Conservation (phyloP, 1,284 basidiomycete species). For the Ustilago sp. region DNA sequence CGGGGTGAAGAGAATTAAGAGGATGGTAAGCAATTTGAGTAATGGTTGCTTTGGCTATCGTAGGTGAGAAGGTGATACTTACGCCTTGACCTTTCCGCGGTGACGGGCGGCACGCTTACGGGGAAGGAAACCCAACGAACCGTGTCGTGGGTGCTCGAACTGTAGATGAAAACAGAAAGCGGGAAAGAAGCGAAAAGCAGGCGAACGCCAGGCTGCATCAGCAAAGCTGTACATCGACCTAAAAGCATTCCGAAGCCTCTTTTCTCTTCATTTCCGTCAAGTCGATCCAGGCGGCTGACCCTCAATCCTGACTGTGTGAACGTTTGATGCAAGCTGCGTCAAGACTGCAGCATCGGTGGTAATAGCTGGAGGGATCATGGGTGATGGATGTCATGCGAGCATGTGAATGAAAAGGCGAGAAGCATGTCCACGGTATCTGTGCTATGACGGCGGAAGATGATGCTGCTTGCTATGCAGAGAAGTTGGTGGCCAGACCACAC, state of each 20-base stretch:
- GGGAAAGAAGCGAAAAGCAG: conserved; percentile 51
- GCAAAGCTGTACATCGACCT: conserved; percentile 62
- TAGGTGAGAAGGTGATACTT: conserved; percentile 19
- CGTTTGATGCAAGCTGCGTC: conserved; percentile 2
- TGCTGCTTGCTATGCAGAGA: not conserved
- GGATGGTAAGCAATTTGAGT: not conserved
- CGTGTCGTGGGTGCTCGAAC: conserved; percentile 70
- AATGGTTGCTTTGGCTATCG: not conserved
- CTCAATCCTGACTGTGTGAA: not conserved
- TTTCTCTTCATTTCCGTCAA: conserved; percentile 31
- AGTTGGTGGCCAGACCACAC: not conserved
- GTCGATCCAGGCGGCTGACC: conserved; percentile 7
- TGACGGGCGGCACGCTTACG: conserved; percentile 69
- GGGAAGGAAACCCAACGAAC: conserved; percentile 69
- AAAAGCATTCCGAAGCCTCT: conserved; percentile 46
- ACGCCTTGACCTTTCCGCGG: conserved; percentile 68
- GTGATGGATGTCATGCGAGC: not conserved
- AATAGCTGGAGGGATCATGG: not conserved
- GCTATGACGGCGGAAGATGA: not conserved
- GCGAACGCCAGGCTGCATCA: conserved; percentile 58
- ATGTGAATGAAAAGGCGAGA: not conserved
- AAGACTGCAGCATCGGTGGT: conserved; percentile 5
- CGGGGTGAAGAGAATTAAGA: not conserved
- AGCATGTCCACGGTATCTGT: not conserved
- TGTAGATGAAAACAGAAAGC: conserved; percentile 33